These are phyloP conservation scores for Luzula sylvatica DNA, from an alignment of 176 grass and related monocot species.

Conservation along the genomic window DNA sequence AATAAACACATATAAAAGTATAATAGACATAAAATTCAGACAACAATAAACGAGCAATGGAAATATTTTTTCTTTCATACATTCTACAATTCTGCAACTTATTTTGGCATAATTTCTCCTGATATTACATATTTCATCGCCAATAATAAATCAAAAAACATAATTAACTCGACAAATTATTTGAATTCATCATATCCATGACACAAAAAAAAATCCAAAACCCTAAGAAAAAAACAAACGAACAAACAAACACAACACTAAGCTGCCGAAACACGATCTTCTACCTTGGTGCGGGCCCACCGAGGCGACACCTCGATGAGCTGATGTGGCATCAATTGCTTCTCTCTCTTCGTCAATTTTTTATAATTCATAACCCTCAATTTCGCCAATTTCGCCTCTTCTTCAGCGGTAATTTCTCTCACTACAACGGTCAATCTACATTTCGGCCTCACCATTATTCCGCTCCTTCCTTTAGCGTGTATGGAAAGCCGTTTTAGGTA, in stretches of 20 bases:
- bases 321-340: slow-evolving; percentile 69
- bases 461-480: slow-evolving; percentile 67
- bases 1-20: too few relatives aligned
- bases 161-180: too few relatives aligned
- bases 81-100: too few relatives aligned
- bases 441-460: slow-evolving; percentile 70
- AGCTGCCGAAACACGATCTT: slow-evolving; percentile 12
- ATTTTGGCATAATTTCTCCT: too few relatives aligned
- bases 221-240: background rate
- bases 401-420: slow-evolving; percentile 70
- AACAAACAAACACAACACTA: background rate
- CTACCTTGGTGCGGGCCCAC: slow-evolving; percentile 55
- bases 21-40: too few relatives aligned
- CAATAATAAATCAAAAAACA: too few relatives aligned
- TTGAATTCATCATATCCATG: too few relatives aligned
- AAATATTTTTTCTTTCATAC: too few relatives aligned
- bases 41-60: too few relatives aligned
- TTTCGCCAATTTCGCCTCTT: slow-evolving; percentile 83
- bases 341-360: slow-evolving; percentile 68
- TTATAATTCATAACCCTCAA: slow-evolving; percentile 89
- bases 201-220: too few relatives aligned
- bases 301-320: slow-evolving; percentile 70
- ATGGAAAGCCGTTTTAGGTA: slow-evolving; percentile 68
- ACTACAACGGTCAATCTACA: slow-evolving; percentile 82
- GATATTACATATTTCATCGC: too few relatives aligned